Evolutionary conservation across 1,139 yeast species (phyloP), one percentile per base, ranked within the genome.

Genomic region (Blastobotrys aristatus): DNA sequence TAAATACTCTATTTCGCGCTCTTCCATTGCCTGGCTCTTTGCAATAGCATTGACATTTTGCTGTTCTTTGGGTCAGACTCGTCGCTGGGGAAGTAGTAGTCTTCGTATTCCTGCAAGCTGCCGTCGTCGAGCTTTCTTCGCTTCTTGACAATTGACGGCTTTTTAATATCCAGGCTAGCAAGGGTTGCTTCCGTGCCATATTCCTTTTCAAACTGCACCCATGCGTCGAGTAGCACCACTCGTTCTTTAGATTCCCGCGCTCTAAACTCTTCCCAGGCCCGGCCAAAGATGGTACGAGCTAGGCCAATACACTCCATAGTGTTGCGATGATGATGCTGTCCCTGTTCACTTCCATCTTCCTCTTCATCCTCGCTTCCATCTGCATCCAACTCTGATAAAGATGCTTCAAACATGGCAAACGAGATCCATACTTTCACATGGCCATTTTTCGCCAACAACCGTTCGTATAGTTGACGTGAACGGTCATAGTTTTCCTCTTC

Each of bases 21-120:
- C 40, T 63, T 69, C 90, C 87, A 84, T 61, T 75, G 75, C 61
- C 73, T 75, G 10, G 88, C 92, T 60, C 78, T 77, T 49, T 74
- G 79, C 64, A 83, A 68, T 50, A 85, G 77, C 57, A 75, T 77
- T 49, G 75, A 70, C 51, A 77, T 64, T 44, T 70, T 63, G 18
- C 30, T 27, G 7, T n/a, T 13, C 22, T 38, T 38, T 27, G 40
- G 29, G 43, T 63, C 59, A 41, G 65, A 62, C 38, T 68, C 70
- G 46, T 63, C 67, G 1, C 61, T 58, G 4, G 94, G 89, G 61
- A 85, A 88, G 3, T 77, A 68, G 63, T 82, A 85, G 50, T 80
- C 90, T 48, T 72, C 61, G 54, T 73, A 73, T 56, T 84, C 90
- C 54, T 75, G 76, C 47, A 75, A 74, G 6, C 69, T 63, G 1